Percentiles rank a stretch among this genome's conserved stretches.
Conservation (phyloP, 495 filamentous ascomycete species). For the Poronia punctata region DNA sequence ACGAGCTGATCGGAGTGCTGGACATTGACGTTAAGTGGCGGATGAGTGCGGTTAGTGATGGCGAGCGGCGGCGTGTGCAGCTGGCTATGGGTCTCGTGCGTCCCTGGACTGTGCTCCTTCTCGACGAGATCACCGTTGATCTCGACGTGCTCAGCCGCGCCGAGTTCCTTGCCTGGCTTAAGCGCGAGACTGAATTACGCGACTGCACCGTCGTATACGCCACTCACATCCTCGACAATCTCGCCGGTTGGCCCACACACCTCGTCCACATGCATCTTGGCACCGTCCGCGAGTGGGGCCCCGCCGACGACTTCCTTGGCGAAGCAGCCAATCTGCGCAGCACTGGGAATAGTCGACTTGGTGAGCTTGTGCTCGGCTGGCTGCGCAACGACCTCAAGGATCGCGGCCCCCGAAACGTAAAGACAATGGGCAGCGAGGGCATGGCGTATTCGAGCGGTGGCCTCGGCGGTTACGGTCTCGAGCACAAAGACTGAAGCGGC, state of each 20-base stretch:
- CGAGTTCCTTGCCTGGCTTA: slow-evolving; percentile 82
- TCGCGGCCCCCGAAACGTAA: slow-evolving; percentile 64
- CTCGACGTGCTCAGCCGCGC: slow-evolving; percentile 76
- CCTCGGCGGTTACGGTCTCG: slow-evolving; percentile 74
- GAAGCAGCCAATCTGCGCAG: slow-evolving; percentile 35
- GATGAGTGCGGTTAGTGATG: slow-evolving; percentile 91
- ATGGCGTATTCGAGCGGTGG: slow-evolving; percentile 65
- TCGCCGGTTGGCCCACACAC: slow-evolving; percentile 90
- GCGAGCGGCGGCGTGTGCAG: slow-evolving; percentile 86
- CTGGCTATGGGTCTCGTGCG: slow-evolving; percentile 90
- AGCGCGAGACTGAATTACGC: slow-evolving; percentile 73
- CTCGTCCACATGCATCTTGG: slow-evolving; percentile 91
- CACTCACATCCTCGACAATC: slow-evolving; percentile 91
- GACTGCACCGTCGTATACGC: slow-evolving; percentile 93
- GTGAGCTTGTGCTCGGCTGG: slow-evolving; percentile 83
- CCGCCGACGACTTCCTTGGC: slow-evolving; percentile 46
- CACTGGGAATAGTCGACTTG: slow-evolving; percentile 65
- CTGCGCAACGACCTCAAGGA: slow-evolving; percentile 73
- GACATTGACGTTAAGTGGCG: slow-evolving; percentile 90
- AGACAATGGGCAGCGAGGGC: slow-evolving; percentile 53
- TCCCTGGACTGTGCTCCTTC: slow-evolving; percentile 84
- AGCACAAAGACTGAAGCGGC: slow-evolving; percentile 50
- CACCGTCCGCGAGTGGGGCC: slow-evolving; percentile 75
- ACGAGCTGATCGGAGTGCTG: slow-evolving; percentile 79
- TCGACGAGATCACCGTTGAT: slow-evolving; percentile 98